phyloP scores from a whole-genome alignment of 371 early-diverging fungal genomes.

The Thermomucor indicae-seudaticae region DNA sequence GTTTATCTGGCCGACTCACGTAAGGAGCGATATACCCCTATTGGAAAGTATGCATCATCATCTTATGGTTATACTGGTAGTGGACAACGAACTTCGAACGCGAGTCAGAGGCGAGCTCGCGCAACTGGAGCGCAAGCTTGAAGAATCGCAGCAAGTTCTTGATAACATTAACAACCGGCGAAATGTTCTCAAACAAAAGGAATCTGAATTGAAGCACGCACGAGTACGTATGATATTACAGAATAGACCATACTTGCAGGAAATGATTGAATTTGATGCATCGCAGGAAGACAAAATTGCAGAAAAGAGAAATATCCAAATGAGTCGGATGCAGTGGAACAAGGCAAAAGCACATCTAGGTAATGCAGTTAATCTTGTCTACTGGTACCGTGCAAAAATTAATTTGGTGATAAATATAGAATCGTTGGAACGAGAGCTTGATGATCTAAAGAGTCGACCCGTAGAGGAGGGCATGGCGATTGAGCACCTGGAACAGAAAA shows the following conservation, averaged over 20 bases:
- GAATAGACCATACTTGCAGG: no score
- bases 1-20: constrained; percentile 43
- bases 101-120: not conserved
- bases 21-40: no score
- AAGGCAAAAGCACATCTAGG: constrained; percentile 7
- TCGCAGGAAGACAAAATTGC: constrained; percentile 12
- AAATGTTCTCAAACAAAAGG: no score
- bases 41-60: no score
- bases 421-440: constrained; percentile 3
- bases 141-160: no score
- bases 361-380: no score
- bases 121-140: not conserved
- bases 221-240: no score
- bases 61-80: no score
- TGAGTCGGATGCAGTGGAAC: constrained; percentile 6
- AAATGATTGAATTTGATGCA: no score
- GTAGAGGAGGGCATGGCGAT: not conserved
- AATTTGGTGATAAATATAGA: not conserved
- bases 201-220: no score
- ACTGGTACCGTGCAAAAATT: not conserved
- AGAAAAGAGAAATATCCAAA: constrained; percentile 22
- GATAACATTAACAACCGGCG: no score
- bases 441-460: not conserved
- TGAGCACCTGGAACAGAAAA: not conserved
- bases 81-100: not conserved